Percentiles rank a stretch among this genome's conserved stretches.
Conservation (phyloP, 768 basidiomycete species). For the Paxillus ammoniavirescens region DNA sequence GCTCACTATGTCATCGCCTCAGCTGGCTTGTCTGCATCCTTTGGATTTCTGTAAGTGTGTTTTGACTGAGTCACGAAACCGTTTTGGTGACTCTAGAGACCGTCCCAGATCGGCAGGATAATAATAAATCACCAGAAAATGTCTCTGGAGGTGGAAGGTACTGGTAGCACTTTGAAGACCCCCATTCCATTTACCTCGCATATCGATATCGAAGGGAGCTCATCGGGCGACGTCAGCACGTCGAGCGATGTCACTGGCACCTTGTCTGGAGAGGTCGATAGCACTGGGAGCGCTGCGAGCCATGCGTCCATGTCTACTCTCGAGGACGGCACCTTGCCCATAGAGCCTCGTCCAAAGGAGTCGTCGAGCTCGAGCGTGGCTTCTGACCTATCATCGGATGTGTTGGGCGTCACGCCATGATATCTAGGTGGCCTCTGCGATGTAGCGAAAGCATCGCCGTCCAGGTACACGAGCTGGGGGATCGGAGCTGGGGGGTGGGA, state of each 20-base stretch:
- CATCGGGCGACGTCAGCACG: not conserved
- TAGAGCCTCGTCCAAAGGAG: too few relatives aligned
- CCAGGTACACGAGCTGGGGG: too few relatives aligned
- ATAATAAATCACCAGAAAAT: constrained; percentile 13
- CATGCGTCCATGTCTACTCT: too few relatives aligned
- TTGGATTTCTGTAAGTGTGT: constrained; percentile 16
- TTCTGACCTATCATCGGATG: too few relatives aligned
- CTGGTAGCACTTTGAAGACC: not conserved
- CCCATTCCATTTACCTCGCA: constrained; percentile 11
- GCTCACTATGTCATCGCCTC: not conserved
- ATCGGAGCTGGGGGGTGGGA: too few relatives aligned
- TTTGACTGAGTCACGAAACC: not conserved
- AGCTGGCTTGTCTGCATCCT: constrained; percentile 20
- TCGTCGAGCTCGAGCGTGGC: too few relatives aligned
- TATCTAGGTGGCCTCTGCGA: too few relatives aligned
- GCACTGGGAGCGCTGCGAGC: too few relatives aligned
- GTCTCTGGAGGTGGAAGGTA: not conserved
- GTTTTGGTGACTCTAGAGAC: not conserved
- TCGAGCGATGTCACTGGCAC: not conserved
- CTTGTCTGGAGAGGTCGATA: too few relatives aligned
- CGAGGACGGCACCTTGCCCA: too few relatives aligned
- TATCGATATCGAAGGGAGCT: constrained; percentile 11
- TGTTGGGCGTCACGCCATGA: too few relatives aligned
- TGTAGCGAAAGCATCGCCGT: too few relatives aligned
- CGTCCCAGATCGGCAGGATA: constrained; percentile 15